Evolutionary conservation across 73 alveolate species (phyloP).

Genomic region (Paramecium bursaria): DNA sequence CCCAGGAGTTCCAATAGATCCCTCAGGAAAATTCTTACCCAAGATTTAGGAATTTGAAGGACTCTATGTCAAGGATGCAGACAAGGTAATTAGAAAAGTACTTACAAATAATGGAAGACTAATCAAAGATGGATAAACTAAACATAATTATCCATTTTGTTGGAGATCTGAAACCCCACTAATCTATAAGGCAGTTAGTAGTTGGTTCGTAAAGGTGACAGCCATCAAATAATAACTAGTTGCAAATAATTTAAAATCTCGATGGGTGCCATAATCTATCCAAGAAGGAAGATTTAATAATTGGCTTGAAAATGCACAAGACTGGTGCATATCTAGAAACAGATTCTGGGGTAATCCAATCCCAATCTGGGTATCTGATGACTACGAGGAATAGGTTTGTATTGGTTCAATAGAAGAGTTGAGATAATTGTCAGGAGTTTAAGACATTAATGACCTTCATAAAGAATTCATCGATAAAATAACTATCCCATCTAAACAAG

Average conservation of each 20-base stretch:
- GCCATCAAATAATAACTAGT: slow-evolving; percentile 93
- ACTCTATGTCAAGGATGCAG: slow-evolving; percentile 94
- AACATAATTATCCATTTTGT: slow-evolving; percentile 99
- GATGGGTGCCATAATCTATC: slow-evolving; percentile 96
- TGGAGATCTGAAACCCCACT: slow-evolving; percentile 99
- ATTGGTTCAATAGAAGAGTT: slow-evolving; percentile 99
- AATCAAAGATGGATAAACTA: slow-evolving; percentile 86
- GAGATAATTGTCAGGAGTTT: slow-evolving; percentile 90
- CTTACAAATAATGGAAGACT: slow-evolving; percentile 89
- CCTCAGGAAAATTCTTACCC: slow-evolving; percentile 95
- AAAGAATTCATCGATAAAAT: slow-evolving; percentile 95
- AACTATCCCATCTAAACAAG: slow-evolving; percentile 98
- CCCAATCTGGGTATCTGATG: slow-evolving; percentile 99
- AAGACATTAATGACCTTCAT: slow-evolving; percentile 94
- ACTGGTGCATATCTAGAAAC: slow-evolving; percentile 99
- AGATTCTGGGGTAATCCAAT: slow-evolving; percentile 99
- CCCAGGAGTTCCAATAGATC: slow-evolving; percentile 98
- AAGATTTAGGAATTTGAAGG: slow-evolving; percentile 95
- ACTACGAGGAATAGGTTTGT: slow-evolving; percentile 96
- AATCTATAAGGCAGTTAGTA: slow-evolving; percentile 95
- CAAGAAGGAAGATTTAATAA: slow-evolving; percentile 99
- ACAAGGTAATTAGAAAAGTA: slow-evolving; percentile 85
- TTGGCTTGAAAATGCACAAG: slow-evolving; percentile 99
- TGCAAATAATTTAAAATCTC: slow-evolving; percentile 88
- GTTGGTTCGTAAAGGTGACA: slow-evolving; percentile 99